Base-by-base conservation (phyloP, 192 early-diverging fungal genomes). In the Coemansia sp. region DNA sequence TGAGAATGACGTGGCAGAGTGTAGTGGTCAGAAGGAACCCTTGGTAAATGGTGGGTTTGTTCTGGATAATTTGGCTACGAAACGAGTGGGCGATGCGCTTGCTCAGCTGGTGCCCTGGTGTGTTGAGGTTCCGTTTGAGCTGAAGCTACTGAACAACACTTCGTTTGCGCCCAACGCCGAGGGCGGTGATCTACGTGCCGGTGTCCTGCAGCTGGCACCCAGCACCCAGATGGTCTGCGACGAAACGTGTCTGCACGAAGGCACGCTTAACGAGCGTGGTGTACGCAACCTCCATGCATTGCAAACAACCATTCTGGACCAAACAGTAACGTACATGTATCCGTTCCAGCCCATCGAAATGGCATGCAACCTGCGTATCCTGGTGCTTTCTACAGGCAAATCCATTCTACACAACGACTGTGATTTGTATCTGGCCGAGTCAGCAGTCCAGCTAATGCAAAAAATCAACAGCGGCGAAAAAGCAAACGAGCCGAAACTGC, bases 341-440 rank as follows among this genome's bases (percentile, higher is more conserved):
- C 91, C 91, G 4, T 93, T 71, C 79, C 86, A 86, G 60, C 76
- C 83, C 38, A 87, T 90, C 57, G 85, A 91, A n/a, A 85, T 91
- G 67, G 80, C 85, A 12, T 88, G 85, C 11, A 89, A 88, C 64
- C 64, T 90, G 66, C 82, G 87, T 31, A 48, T 89, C 2, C 72
- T 93, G 28, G 79, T 88, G 16, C 64, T 93, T 16, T 91, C 90
- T 14, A 62, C 71, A 18, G 88, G 86, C 17, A 93, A 89, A 60
- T 89, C 90, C 33, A 77, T 93, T 49, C 66, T 93, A 25, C 88
- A 87, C 30, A 62, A 68, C 62, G 88, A 89, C 63, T 84, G 84
- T 67, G 77, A 75, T 25, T 52, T 88, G 66, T 76, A 86, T 67
- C 64, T 89, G 28, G 56, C 65, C 4, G 63, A 67, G n/a, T 48